Conservation (phyloP, 2,329 filamentous ascomycete species). For the Aureobasidium sp. region DNA sequence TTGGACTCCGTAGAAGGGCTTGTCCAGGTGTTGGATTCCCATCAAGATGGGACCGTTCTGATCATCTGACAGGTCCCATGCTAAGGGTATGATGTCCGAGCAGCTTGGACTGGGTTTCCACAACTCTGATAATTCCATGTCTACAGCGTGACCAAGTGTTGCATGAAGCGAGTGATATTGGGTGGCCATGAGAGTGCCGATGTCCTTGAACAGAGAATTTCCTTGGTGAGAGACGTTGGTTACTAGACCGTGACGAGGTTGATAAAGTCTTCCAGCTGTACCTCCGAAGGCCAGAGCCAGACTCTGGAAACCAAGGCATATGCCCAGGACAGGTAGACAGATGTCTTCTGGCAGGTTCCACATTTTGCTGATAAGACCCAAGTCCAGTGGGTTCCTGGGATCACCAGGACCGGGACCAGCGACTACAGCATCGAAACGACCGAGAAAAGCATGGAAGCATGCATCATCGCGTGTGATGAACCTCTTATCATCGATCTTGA, state of each 20-base stretch:
- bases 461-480: constrained; percentile 30
- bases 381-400: constrained; percentile 63
- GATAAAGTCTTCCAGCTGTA: constrained; percentile 56
- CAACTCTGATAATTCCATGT: constrained; percentile 30
- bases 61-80: constrained; percentile 40
- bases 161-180: constrained; percentile 65
- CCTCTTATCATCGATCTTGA: constrained; percentile 56
- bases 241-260: constrained; percentile 78
- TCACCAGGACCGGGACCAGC: constrained; percentile 87
- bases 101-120: constrained; percentile 35
- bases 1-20: constrained; percentile 80
- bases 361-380: constrained; percentile 71
- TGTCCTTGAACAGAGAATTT: constrained; percentile 58
- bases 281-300: constrained; percentile 64
- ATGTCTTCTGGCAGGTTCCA: constrained; percentile 59
- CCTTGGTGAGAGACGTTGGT: constrained; percentile 55
- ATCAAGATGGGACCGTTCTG: constrained; percentile 60
- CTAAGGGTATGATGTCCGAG: constrained; percentile 37
- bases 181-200: constrained; percentile 60
- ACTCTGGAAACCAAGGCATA: constrained; percentile 86
- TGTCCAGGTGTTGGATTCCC: constrained; percentile 60
- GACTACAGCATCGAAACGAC: constrained; percentile 73
- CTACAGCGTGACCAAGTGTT: constrained; percentile 31
- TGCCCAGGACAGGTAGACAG: constrained; percentile 71
- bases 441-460: constrained; percentile 41